Evolutionary conservation across 495 filamentous ascomycete genomes (phyloP), one percentile per base, ranked within the genome.

Genomic region (Lichina pygmaea): DNA sequence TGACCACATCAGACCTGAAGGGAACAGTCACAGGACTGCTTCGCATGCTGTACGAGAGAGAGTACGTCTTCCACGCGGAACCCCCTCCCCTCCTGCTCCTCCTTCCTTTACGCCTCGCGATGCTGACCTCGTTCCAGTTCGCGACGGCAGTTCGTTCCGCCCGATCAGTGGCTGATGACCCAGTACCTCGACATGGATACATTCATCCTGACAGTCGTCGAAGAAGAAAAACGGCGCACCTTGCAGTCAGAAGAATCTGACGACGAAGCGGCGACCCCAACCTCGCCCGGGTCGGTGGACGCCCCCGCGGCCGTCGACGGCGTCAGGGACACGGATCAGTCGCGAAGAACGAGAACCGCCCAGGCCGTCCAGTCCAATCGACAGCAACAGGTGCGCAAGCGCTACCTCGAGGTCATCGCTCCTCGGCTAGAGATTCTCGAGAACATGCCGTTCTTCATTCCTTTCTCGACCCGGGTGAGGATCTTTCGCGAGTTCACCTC

Each of bases 361-460:
- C 36, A 39, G 13, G 11, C 10, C 11, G 6, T 39, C 13, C 66
- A 68, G 49, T 63, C 67, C 32, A 63, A 70, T 43, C 77, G 78
- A 56, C 69, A 71, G 47, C 75, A 72, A 53, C 68, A 66, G 16
- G 71, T 72, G 11, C 65, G 75, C 7, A 67, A 73, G 43, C 73
- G 77, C 48, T 66, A 79, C 41, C 61, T 89, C 11, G 78, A 83
- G 17, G 64, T 73, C 17, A 73, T 91, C 34, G 79, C 78, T 2
- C 86, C 91, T 2, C 71, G 83, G 48, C 65, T 93, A 8, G 85
- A 95, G 59, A 81, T 99, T 11, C 60, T 99, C 33, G 75, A 83
- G 42, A 86, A 95, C 53, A 86, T 99, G 78, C 91, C 89, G 0
- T 99, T 95, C 53, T 80, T 86, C 51, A 91, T 95, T 45, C 89